Conservation (phyloP, 805 yeast species). For the Spathaspora boniae region DNA sequence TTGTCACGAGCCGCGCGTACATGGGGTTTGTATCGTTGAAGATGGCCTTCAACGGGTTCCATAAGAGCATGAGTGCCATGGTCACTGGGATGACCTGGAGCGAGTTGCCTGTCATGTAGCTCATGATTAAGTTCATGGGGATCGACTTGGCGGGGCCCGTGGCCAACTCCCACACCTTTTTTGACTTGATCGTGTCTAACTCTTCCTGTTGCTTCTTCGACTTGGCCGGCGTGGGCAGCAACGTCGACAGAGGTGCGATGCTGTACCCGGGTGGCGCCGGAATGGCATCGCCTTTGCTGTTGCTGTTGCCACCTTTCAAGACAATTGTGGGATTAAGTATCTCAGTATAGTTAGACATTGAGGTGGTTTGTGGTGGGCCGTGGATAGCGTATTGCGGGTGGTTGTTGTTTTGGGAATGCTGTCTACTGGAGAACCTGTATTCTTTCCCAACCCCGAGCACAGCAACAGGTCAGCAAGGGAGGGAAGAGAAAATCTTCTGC, state of each 20-base stretch:
- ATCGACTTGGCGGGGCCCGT: constrained; percentile 73
- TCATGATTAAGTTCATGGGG: constrained; percentile 90
- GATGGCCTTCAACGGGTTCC: constrained; percentile 74
- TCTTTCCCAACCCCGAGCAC: no score
- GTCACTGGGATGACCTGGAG: constrained; percentile 87
- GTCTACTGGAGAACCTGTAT: no score
- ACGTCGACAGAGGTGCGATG: constrained; percentile 2
- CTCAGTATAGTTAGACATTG: constrained; percentile 5
- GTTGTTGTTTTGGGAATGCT: no score
- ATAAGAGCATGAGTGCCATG: constrained; percentile 81
- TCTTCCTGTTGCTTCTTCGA: constrained; percentile 13
- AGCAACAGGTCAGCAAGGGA: neutral
- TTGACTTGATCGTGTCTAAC: constrained; percentile 40
- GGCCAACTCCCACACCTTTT: constrained; percentile 87
- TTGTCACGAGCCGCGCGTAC: constrained; percentile 49
- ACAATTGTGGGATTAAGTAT: constrained; percentile 11
- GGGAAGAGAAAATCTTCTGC: neutral
- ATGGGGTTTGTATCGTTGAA: constrained; percentile 47
- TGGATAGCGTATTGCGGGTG: no score
- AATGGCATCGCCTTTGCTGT: constrained; percentile 8
- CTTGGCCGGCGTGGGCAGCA: constrained; percentile 2
- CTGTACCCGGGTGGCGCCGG: constrained; percentile 15
- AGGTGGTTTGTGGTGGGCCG: no score
- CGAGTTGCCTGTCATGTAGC: constrained; percentile 89
- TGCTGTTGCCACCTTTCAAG: constrained; percentile 8